Base-by-base conservation (phyloP, 768 basidiomycete species). In the Cyclocybe cylindracea region DNA sequence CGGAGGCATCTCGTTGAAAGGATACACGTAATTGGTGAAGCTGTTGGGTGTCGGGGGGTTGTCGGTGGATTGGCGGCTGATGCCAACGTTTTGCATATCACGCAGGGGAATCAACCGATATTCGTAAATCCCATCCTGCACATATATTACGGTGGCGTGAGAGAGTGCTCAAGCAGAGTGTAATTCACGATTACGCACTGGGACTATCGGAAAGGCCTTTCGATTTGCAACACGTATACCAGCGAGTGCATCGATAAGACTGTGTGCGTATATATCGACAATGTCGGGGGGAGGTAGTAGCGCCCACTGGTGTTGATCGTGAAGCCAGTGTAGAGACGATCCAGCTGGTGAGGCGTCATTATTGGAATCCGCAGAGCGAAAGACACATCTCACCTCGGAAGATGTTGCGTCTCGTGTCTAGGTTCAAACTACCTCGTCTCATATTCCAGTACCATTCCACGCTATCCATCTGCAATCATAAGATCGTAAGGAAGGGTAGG, bases 371-470 rank as follows among this genome's bases (percentile, higher is more conserved):
- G 42, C 24, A 8, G 32, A 9, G 7, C 11, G 8, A 18, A 29
- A 11, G 19, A 43, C 24, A 13, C 24, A 32, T 11, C 52, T 13
- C 19, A 60, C 57, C 13, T 38, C 37, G 40, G 32, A 61, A 60
- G 38, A 62, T 38, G 41, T 62, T 62, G 16, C 46, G 42, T 11
- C 52, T 32, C 0, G 56, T 55, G 44, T 61, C 61, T 11, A 61
- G 42, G 44, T 61, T 53, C 19, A 62, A n/a, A 24, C 54, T 52
- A 7, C 44, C 16, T 3, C 13, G 5, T n/a, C 35, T 14, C 50
- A 61, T 46, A 3, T 55, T 49, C 59, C 56, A 60, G n/a, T 32
- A 19, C 51, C 52, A 61, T 37, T 62, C 61, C 1, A 62, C 31
- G 34, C 40, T 47, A 38, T 53, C n/a, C 32, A 58, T 51, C 51